These are phyloP conservation scores for Pythium pectinolyticum DNA, from an alignment of 352 stramenopile genomes.

Conservation along the genomic window DNA sequence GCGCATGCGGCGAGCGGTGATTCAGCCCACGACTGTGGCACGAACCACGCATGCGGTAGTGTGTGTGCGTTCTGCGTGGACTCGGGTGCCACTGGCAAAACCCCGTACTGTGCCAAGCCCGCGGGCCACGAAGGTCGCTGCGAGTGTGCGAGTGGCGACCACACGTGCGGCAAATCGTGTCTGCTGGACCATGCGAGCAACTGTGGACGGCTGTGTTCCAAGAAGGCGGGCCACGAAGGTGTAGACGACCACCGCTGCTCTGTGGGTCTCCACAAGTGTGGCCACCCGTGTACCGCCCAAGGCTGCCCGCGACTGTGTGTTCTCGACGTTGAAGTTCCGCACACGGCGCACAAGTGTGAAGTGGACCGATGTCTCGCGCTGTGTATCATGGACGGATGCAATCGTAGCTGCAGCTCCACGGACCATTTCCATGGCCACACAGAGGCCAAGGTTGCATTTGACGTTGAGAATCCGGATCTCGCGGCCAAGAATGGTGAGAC, in stretches of 20 bases:
- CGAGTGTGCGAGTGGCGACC: conserved; percentile 57
- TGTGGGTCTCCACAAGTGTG: conserved; percentile 57
- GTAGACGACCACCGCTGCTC: conserved; percentile 47
- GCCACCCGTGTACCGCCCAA: conserved; percentile 41
- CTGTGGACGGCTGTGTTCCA: conserved; percentile 47
- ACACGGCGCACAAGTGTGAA: conserved; percentile 65
- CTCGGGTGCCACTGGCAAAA: conserved; percentile 30
- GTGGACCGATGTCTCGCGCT: conserved; percentile 51
- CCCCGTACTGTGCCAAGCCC: conserved; percentile 47
- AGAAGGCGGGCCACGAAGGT: conserved; percentile 42
- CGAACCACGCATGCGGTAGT: conserved; percentile 43
- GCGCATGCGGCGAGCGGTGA: conserved; percentile 28
- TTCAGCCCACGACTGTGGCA: conserved; percentile 53
- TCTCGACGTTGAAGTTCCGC: conserved; percentile 45
- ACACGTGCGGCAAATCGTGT: conserved; percentile 61
- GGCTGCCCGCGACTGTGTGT: conserved; percentile 50
- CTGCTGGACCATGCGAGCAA: conserved; percentile 44
- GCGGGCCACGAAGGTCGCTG: conserved; percentile 66
- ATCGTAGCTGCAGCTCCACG: conserved; percentile 37
- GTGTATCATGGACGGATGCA: conserved; percentile 66
- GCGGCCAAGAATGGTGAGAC: conserved; percentile 34
- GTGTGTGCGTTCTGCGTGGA: conserved; percentile 54
- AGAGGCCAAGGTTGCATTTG: conserved; percentile 47
- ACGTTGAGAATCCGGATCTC: conserved; percentile 38
- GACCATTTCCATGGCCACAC: conserved; percentile 74